Evolutionary conservation across 2,329 filamentous ascomycete genomes (phyloP).

Genomic region (Ceratocystis smalleyi): DNA sequence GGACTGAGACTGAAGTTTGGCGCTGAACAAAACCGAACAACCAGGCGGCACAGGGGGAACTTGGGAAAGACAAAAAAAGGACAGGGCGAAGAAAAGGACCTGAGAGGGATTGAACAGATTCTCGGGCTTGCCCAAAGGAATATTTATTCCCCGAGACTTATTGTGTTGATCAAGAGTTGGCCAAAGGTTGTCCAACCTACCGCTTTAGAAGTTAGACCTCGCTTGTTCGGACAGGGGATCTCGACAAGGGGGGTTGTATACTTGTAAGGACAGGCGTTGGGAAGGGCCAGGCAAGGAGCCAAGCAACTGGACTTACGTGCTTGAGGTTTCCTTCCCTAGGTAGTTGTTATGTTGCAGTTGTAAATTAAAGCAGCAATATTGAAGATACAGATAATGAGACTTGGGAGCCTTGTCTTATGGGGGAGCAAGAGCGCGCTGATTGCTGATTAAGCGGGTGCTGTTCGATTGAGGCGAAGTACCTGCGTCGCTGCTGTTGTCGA

Average conservation of each 20-base stretch:
- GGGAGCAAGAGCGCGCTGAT: not conserved
- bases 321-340: not conserved
- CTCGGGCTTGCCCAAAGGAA: conserved; percentile 9
- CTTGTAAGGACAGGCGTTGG: conserved; percentile 6
- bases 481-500: not conserved
- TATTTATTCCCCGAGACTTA: conserved; percentile 10
- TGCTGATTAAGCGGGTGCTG: not conserved
- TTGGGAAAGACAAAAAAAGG: conserved; percentile 4
- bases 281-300: conserved; percentile 3
- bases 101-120: conserved; percentile 6
- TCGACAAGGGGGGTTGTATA: conserved; percentile 1
- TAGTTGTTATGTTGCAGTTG: not conserved
- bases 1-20: conserved; percentile 7
- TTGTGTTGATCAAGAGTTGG: not conserved
- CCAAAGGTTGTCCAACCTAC: conserved; percentile 9
- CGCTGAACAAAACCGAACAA: conserved; percentile 1
- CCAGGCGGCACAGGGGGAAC: conserved; percentile 1
- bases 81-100: conserved; percentile 1
- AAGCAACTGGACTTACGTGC: not conserved
- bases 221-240: conserved; percentile 12
- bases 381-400: not conserved
- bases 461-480: not conserved
- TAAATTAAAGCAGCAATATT: not conserved
- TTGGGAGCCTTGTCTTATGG: not conserved
- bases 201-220: conserved; percentile 14